A percentile compares a stretch with the other conserved stretches of the same genome.
These are phyloP conservation scores for Salix udensis DNA, from an alignment of 345 rosid genomes.

Conservation along the genomic window DNA sequence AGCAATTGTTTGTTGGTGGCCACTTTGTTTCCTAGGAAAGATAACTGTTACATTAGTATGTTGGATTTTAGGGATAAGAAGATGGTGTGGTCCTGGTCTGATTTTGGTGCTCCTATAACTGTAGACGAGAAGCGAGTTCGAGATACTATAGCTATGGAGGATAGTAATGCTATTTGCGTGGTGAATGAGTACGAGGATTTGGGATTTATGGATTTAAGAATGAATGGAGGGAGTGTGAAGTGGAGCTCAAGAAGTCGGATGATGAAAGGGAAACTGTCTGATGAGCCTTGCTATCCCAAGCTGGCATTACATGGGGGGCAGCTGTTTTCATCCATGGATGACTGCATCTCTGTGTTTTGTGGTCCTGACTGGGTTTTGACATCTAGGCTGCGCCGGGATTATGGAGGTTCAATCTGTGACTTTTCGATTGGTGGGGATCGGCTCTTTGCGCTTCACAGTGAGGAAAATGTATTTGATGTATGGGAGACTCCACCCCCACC, in stretches of 20 bases:
- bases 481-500: conserved; percentile 91
- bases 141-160: conserved; percentile 94
- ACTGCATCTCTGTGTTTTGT: conserved; percentile 75
- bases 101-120: conserved; percentile 48
- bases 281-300: conserved; percentile 90
- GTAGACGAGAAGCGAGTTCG: conserved; percentile 87
- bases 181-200: conserved; percentile 92
- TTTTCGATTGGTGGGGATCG: conserved; percentile 88
- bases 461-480: conserved; percentile 86
- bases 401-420: conserved; percentile 89
- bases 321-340: conserved; percentile 92
- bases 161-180: conserved; percentile 68
- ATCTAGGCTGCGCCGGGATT: conserved; percentile 63
- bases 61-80: conserved; percentile 76
- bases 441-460: conserved; percentile 84
- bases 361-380: conserved; percentile 89
- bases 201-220: conserved; percentile 88
- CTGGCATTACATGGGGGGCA: conserved; percentile 80
- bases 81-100: conserved; percentile 98
- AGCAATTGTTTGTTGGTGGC: conserved; percentile 80
- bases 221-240: conserved; percentile 62
- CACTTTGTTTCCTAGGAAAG: conserved; percentile 90
- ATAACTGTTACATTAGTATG: conserved; percentile 89
- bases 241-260: conserved; percentile 92
- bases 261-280: conserved; percentile 81